These are phyloP conservation scores for Pseudonitzschia multiseries DNA, from an alignment of 108 stramenopile genomes.

Conservation along the genomic window DNA sequence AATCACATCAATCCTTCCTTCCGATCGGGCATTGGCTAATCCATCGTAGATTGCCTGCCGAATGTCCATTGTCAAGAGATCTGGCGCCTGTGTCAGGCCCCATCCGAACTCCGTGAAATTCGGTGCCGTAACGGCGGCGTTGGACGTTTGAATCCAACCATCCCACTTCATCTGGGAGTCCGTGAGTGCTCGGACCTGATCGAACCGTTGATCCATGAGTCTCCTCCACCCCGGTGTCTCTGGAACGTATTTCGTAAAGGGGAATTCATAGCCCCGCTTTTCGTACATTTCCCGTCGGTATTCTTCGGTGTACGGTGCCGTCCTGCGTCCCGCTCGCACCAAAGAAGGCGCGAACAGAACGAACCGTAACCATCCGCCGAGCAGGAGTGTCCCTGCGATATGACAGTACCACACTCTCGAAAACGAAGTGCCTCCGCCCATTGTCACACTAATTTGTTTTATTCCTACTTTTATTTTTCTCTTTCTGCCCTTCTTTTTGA, in stretches of 20 bases:
- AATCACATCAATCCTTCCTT: slow-evolving; percentile 43
- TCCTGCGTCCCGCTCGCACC: neutral
- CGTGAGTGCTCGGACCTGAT: slow-evolving; percentile 46
- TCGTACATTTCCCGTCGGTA: slow-evolving; percentile 51
- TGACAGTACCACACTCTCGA: neutral
- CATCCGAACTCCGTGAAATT: slow-evolving; percentile 75
- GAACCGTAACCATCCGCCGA: neutral
- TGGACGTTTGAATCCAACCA: slow-evolving; percentile 55
- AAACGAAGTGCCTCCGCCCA: neutral
- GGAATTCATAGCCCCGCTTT: slow-evolving; percentile 56
- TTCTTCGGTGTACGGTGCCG: slow-evolving; percentile 32
- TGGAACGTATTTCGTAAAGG: slow-evolving; percentile 46
- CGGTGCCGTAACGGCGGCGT: slow-evolving; percentile 33
- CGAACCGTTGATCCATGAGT: slow-evolving; percentile 52
- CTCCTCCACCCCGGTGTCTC: slow-evolving; percentile 56
- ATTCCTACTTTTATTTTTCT: too few species aligned
- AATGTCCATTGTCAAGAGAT: slow-evolving; percentile 39
- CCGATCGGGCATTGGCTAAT: slow-evolving; percentile 22
- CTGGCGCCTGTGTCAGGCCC: slow-evolving; percentile 61
- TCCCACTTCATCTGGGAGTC: slow-evolving; percentile 50
- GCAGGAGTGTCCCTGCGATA: neutral
- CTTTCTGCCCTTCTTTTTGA: too few species aligned
- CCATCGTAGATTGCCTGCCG: slow-evolving; percentile 37
- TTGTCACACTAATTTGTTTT: too few species aligned
- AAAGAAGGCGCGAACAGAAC: neutral